Base-by-base conservation (phyloP, 1,284 basidiomycete genomes). In the Phaffia rhodozyma region DNA sequence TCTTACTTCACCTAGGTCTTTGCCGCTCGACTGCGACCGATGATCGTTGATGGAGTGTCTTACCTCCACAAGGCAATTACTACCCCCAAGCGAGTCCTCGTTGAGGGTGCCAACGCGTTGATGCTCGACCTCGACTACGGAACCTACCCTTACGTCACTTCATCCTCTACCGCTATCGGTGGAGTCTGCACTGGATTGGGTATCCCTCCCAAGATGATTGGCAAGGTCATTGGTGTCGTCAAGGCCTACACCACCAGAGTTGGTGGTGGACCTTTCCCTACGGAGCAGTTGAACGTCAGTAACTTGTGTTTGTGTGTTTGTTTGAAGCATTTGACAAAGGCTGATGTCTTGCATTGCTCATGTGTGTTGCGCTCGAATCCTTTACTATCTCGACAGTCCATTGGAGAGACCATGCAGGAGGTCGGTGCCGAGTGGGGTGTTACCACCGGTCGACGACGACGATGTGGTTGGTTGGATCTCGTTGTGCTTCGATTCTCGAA, bases 71-170 rank as follows among this genome's bases (percentile, higher is more conserved):
- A 84, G 66, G 87, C 91, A 29, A 78, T 98, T 56, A 75, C 80
- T 1, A 75, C 80, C 27, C 84, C 85, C 66, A 94, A 94, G 78
- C 83, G 80, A 55, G 79, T 98, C 56, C 84, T 98, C 34, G 90
- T 97, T 63, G 94, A 98, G 75, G 94, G 94, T 55, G 94, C 96
- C 61, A 98, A 98, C 73, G 94, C 94, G 1, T 80, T 97, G 68
- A 97, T 98, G 93, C 86, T 98, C 68, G 96, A 98, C 73, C 80
- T 98, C 69, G 94, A 98, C 78, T 94, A 91, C 74, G 94, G 94
- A 54, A 98, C 94, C 3, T 97, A 97, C 75, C 94, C 94, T 1
- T 98, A 83, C 76, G 94, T 98, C 69, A 98, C 94, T 1, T 93
- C 89, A 23, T 93, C 91, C 4, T 86, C 88, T 25, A 97, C 94